Conservation (phyloP, 1,139 yeast species). For the Saccharomyces hybrid region DNA sequence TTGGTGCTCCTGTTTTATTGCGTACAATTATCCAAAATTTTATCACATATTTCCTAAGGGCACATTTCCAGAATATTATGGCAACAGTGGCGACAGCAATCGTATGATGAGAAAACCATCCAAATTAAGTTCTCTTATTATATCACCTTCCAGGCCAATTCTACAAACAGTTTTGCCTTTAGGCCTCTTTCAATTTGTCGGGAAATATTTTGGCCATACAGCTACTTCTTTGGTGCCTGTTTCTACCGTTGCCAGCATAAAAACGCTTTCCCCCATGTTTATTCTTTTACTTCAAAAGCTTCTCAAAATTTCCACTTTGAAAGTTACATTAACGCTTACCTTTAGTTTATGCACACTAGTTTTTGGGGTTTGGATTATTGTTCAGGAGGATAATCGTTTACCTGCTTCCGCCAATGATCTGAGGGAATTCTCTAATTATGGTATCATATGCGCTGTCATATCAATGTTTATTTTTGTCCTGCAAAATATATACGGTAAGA, state of each 20-base stretch:
- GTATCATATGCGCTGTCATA: constrained; percentile 67
- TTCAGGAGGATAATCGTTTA: constrained; percentile 23
- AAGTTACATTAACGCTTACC: constrained; percentile 68
- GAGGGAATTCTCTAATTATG: constrained; percentile 44
- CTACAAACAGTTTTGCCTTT: constrained; percentile 74
- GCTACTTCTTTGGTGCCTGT: constrained; percentile 90
- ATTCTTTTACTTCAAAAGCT: constrained; percentile 73
- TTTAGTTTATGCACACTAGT: constrained; percentile 48
- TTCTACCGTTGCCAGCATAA: constrained; percentile 87
- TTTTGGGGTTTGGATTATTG: constrained; percentile 34
- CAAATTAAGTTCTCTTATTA: constrained; percentile 15
- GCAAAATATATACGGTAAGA: constrained; percentile 89
- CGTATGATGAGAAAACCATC: constrained; percentile 13
- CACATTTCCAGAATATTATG: constrained; percentile 41
- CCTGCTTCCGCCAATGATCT: constrained; percentile 1
- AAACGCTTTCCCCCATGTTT: constrained; percentile 82
- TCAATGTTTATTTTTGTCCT: constrained; percentile 84
- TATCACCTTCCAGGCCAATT: constrained; percentile 39
- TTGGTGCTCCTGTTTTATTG: constrained; percentile 26
- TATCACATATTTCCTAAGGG: constrained; percentile 44
- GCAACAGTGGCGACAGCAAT: constrained; percentile 4
- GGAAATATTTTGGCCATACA: constrained; percentile 84
- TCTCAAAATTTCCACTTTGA: constrained; percentile 44
- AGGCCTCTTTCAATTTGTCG: constrained; percentile 87
- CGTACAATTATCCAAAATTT: constrained; percentile 20